Conservation (phyloP, 1,284 basidiomycete species). For the Naganishia cerealis region DNA sequence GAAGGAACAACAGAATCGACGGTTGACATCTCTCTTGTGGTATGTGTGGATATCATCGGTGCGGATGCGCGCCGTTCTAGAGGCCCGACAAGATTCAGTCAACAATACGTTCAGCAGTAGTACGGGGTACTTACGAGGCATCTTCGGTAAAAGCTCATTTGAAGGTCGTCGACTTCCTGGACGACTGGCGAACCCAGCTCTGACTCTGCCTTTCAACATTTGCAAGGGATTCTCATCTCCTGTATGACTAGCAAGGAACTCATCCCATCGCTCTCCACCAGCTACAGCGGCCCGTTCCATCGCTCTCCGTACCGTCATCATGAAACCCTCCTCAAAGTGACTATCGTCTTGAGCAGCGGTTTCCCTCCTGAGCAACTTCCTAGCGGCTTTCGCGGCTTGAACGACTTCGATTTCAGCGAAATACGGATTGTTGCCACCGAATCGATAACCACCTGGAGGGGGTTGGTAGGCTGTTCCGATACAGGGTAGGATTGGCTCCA, state of each 20-base stretch:
- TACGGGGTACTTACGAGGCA: conserved; percentile 9
- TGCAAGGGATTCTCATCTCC: conserved; percentile 21
- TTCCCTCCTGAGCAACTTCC: conserved; percentile 52
- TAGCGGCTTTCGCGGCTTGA: conserved; percentile 57
- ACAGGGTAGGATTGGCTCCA: conserved; percentile 64
- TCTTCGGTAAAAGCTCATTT: conserved; percentile 22
- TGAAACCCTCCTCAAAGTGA: conserved; percentile 39
- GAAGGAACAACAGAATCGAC: conserved; percentile 17
- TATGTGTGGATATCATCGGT: neutral
- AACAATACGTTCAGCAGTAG: neutral
- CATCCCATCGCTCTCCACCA: conserved; percentile 32
- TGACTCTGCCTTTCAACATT: conserved; percentile 18
- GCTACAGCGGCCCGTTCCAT: conserved; percentile 38
- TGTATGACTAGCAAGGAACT: conserved; percentile 24
- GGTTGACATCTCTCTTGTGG: conserved; percentile 16
- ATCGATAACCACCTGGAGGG: conserved; percentile 55
- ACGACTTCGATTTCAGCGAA: conserved; percentile 57
- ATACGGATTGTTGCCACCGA: conserved; percentile 60
- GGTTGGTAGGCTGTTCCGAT: conserved; percentile 53
- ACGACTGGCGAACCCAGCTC: conserved; percentile 29
- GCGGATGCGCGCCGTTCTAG: conserved; percentile 21
- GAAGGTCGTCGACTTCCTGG: conserved; percentile 30
- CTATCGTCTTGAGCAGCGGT: conserved; percentile 42
- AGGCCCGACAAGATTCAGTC: neutral
- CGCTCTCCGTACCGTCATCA: conserved; percentile 47